These are phyloP conservation scores for Oryza punctata DNA, from an alignment of 176 grass and related monocot genomes.

Conservation along the genomic window DNA sequence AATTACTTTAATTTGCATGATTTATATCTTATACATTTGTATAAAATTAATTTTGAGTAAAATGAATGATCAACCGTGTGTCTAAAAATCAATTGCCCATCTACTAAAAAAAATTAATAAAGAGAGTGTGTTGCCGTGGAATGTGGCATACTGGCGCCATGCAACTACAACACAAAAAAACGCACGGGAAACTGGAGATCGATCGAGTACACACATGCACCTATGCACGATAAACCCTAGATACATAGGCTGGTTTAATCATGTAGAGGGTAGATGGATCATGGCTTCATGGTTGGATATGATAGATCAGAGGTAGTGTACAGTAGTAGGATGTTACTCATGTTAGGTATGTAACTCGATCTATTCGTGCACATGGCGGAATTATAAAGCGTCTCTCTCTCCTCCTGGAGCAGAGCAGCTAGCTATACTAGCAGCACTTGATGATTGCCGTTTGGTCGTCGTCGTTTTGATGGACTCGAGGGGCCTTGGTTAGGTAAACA, in stretches of 20 bases:
- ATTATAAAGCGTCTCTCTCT: not conserved
- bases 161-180: not conserved
- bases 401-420: not conserved
- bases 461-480: not conserved
- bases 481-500: not conserved
- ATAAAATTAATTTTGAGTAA: too few species aligned
- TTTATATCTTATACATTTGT: too few species aligned
- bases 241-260: not conserved
- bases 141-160: not conserved
- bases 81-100: too few species aligned
- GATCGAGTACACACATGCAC: not conserved
- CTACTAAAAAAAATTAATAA: too few species aligned
- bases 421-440: too few species aligned
- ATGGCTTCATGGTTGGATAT: not conserved
- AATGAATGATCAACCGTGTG: too few species aligned
- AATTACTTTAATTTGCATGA: too few species aligned
- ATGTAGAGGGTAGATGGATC: not conserved
- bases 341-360: not conserved
- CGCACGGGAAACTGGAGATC: not conserved
- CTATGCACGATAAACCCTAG: not conserved
- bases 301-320: not conserved
- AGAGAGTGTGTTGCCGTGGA: not conserved
- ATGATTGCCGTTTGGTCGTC: not conserved
- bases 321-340: too few species aligned
- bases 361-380: conserved; percentile 6